These are phyloP conservation scores for Paraconiothyrium brasiliense DNA, from an alignment of 2,329 filamentous ascomycete genomes.

Conservation along the genomic window DNA sequence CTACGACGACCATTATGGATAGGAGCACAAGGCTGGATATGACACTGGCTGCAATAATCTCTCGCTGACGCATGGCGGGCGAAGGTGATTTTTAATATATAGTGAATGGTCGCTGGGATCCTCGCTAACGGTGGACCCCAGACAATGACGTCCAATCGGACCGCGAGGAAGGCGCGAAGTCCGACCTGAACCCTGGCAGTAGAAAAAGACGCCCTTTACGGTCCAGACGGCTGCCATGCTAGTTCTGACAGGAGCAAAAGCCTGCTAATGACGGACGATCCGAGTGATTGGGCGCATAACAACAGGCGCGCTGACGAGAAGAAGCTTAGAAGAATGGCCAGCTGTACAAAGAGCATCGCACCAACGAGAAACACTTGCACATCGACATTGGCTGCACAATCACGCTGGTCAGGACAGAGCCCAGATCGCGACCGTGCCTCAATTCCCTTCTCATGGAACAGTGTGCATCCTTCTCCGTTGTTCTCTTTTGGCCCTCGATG, in stretches of 20 bases:
- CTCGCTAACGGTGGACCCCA: slow-evolving; percentile 16
- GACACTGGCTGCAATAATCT: slow-evolving; percentile 29
- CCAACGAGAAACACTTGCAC: not conserved
- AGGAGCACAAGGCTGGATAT: slow-evolving; percentile 26
- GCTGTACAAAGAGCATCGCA: not conserved
- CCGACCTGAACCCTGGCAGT: slow-evolving; percentile 11
- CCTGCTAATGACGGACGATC: not conserved
- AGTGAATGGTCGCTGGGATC: slow-evolving; percentile 21
- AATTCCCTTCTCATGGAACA: not conserved
- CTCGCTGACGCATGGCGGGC: slow-evolving; percentile 25
- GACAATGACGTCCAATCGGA: slow-evolving; percentile 36
- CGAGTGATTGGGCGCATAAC: not conserved
- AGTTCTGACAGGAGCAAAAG: not conserved
- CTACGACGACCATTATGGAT: slow-evolving; percentile 40
- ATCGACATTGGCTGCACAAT: not conserved
- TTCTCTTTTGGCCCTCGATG: not conserved
- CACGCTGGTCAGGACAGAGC: not conserved
- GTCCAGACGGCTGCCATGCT: not conserved
- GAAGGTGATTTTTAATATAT: slow-evolving; percentile 29
- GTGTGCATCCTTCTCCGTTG: not conserved
- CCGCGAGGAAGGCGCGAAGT: slow-evolving; percentile 34
- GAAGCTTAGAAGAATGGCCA: not conserved
- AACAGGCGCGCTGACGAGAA: not conserved
- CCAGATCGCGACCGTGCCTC: not conserved
- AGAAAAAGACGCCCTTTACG: not conserved